Evolutionary conservation across 2,329 filamentous ascomycete genomes (phyloP), one percentile per base, ranked within the genome.

Genomic region (Paecilomyces variotii): DNA sequence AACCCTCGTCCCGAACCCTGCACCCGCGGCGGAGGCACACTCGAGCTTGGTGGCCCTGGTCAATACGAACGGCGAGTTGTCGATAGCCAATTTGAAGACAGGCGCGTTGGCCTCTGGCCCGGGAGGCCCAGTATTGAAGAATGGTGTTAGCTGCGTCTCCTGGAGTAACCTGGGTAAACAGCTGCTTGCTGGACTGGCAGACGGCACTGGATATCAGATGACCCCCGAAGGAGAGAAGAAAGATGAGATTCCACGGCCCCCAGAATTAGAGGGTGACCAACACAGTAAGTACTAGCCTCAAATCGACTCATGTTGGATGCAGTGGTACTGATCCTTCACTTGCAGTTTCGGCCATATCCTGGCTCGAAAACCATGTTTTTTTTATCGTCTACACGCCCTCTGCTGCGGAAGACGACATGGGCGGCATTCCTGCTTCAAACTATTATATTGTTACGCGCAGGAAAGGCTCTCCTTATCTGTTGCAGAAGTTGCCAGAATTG

Each of bases 151-250:
- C 70, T 94, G 89, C 67, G 83, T 90, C 4, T 87, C 89, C 58
- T 99, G 95, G 94, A 99, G 94, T 72, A 88, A 85, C 61, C 90
- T 87, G 70, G 94, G 94, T 53, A 99, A 96, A 72, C 93, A 97
- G 71, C 79, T 99, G 51, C 87, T 96, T 52, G 92, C 90, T 64
- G 94, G 95, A 14, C 79, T 94, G 65, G 86, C 81, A 5, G 85
- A 97, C 74, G 94, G 94, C 59, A 87, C 86, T 11, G 86, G 88
- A 56, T 83, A 84, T 58, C 92, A 97, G 72, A 87, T 97, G 83
- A 91, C 89, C 6, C 90, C 89, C 0, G 84, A 90, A 65, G 93
- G 93, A 53, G 82, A 82, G 49, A 80, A 84, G 28, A 94, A 93
- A 75, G 91, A 82, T 35, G 81, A 87, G 56, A 89, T 99, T 53